A percentile compares a stretch with the other conserved stretches of the same genome.
Evolutionary conservation across 805 yeast species (phyloP).

Genomic region (Millerago galiae): DNA sequence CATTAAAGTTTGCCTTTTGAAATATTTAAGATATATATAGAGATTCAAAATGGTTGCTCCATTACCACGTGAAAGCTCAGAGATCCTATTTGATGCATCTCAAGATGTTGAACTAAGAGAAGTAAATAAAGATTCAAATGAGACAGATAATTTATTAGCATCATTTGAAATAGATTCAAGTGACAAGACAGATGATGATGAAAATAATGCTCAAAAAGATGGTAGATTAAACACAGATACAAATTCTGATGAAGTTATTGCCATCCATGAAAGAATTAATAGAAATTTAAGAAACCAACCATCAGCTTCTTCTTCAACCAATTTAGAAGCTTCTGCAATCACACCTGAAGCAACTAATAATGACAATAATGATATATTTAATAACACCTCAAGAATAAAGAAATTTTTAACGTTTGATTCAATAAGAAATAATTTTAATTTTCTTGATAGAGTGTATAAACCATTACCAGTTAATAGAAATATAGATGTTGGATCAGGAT

Average conservation of each 20-base stretch:
- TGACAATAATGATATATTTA: neutral
- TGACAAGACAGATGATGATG: constrained; percentile 3
- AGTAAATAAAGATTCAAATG: neutral
- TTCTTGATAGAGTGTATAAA: constrained; percentile 31
- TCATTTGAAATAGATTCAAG: constrained; percentile 5
- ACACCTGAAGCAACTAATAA: neutral
- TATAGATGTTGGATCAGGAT: constrained; percentile 23
- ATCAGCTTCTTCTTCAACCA: constrained; percentile 2
- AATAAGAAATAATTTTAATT: constrained; percentile 33
- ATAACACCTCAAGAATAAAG: constrained; percentile 1
- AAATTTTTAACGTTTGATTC: constrained; percentile 8
- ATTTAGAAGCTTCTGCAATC: neutral
- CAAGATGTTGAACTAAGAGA: constrained; percentile 2
- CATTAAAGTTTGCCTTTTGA: too few relatives aligned
- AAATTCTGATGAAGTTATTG: neutral
- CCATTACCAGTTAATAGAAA: constrained; percentile 2
- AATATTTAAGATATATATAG: too few relatives aligned
- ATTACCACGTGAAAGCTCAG: neutral
- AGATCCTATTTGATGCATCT: too few relatives aligned
- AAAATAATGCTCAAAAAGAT: neutral
- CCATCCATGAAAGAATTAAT: constrained; percentile 5
- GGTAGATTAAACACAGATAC: neutral
- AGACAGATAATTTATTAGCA: neutral
- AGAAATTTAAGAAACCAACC: constrained; percentile 3
- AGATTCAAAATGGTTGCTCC: constrained; percentile 6